Base-by-base conservation (phyloP, 306 rosid species). In the Quercus variabilis region DNA sequence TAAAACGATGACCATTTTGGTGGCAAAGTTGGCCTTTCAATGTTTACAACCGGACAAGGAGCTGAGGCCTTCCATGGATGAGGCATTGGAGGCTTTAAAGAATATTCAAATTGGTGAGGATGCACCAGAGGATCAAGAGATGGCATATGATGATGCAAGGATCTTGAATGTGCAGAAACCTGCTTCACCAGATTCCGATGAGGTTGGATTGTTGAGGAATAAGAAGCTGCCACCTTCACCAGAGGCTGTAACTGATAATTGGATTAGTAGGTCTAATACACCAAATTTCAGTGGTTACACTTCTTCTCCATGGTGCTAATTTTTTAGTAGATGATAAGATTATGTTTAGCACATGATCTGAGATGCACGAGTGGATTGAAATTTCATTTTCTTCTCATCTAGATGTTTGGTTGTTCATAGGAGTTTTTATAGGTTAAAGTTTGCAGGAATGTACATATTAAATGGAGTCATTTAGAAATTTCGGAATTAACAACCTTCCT, bases 11-110 rank as follows among this genome's bases (percentile, higher is more conserved):
- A 78, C 76, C 67, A 35, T 80, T 51, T 82, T 65, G 38, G 86
- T 89, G 2, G 91, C 91, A 19, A 84, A 79, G 56, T 77, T 89
- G 75, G 93, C 89, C 21, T 85, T 89, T 70, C 89, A 25, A 18
- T 89, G 93, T 77, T 73, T 89, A 78, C 89, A 82, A 71, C 74
- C 74, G 81, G 84, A 85, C 77, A 85, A 76, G 80, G 85, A 87
- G 14, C 69, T 85, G 74, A 85, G 93, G 71, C 91, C 93, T 63
- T 65, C 83, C 70, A 89, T 87, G 89, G 78, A 67, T 25, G 89
- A 83, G 76, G 88, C 84, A 2, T 67, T 87, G 75, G 78, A 77
- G 73, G 77, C 68, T 4, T 62, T 87, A 55, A 83, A 59, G 79
- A 79, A 30, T 6, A 87, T 85, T 38, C 80, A 82, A 51, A 62